Conservation (phyloP, 805 yeast genomes). For the Candida ovalis region DNA sequence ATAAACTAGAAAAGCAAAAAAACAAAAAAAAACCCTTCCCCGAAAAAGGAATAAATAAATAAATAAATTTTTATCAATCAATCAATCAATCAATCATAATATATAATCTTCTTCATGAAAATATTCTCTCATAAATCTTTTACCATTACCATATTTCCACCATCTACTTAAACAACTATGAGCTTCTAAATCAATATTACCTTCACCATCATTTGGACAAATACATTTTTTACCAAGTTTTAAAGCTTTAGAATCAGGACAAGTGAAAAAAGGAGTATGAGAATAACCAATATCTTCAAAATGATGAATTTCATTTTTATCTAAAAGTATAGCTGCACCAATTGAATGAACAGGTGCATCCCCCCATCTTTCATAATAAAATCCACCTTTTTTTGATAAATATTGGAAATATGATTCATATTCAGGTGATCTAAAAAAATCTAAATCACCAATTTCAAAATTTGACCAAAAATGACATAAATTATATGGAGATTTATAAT, state of each 20-base stretch:
- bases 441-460: constrained; percentile 71
- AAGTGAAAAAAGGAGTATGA: constrained; percentile 66
- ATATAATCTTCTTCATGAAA: constrained; percentile 28
- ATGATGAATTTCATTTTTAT: constrained; percentile 61
- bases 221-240: constrained; percentile 57
- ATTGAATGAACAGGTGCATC: constrained; percentile 89
- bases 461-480: constrained; percentile 87
- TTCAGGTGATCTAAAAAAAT: constrained; percentile 64
- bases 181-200: constrained; percentile 37
- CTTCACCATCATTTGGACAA: constrained; percentile 44
- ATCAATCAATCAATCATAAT: too few species aligned
- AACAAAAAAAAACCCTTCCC: too few species aligned
- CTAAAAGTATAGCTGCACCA: constrained; percentile 58
- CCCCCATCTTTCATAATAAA: constrained; percentile 90
- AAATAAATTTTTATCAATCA: background rate
- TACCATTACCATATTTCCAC: constrained; percentile 73
- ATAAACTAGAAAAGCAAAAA: too few species aligned
- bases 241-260: constrained; percentile 50
- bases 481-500: constrained; percentile 57
- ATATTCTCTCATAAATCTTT: constrained; percentile 47
- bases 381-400: constrained; percentile 68
- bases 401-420: constrained; percentile 59
- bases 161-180: constrained; percentile 68
- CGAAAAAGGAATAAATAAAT: too few species aligned
- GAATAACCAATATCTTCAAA: constrained; percentile 79